These are phyloP conservation scores for Fragaria nilgerrensis DNA, from an alignment of 306 rosid species.

Conservation along the genomic window DNA sequence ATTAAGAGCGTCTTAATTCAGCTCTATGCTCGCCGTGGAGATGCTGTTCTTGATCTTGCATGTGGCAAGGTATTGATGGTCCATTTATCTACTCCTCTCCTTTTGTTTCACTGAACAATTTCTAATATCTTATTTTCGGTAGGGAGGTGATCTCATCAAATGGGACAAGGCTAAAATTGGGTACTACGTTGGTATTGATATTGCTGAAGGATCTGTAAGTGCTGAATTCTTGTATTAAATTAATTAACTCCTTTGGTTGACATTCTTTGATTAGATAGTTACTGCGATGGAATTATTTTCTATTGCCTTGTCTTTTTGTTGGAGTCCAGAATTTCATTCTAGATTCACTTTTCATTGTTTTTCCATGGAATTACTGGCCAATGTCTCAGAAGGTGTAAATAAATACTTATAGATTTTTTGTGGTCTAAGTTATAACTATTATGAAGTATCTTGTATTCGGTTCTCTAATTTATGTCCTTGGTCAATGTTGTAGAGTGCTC, in stretches of 20 bases:
- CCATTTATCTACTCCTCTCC: constrained; percentile 18
- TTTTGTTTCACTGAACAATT: constrained; percentile 3
- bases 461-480: neutral
- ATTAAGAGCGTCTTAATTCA: constrained; percentile 97
- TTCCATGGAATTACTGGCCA: neutral
- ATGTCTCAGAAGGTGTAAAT: neutral
- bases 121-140: constrained; percentile 19
- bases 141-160: constrained; percentile 99
- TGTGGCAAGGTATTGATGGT: constrained; percentile 82
- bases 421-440: neutral
- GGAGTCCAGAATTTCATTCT: neutral
- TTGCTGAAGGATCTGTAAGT: constrained; percentile 94
- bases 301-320: neutral
- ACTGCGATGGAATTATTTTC: neutral
- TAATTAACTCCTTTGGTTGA: constrained; percentile 11
- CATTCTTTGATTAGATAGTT: neutral
- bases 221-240: constrained; percentile 1
- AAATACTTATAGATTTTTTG: neutral
- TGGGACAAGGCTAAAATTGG: constrained; percentile 99
- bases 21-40: constrained; percentile 79
- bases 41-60: constrained; percentile 93
- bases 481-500: neutral
- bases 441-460: neutral
- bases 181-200: constrained; percentile 95
- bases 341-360: neutral